Base-by-base conservation (phyloP, 2,329 filamentous ascomycete genomes). In the Sarocladiaceae sp. region DNA sequence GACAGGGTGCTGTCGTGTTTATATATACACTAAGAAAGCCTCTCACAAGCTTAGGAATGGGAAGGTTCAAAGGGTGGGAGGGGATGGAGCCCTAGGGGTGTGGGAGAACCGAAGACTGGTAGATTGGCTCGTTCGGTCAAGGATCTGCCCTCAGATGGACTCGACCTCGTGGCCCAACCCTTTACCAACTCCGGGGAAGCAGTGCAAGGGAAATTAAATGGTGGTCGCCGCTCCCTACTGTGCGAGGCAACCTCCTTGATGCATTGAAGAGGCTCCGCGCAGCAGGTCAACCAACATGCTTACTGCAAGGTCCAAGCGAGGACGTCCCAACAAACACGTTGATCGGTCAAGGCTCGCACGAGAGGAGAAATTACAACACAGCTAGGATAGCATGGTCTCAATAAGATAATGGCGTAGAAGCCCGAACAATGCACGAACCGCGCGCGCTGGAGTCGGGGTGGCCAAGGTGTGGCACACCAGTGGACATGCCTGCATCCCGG, bases 401-500 rank as follows among this genome's bases (percentile, higher is more conserved):
- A 36, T 10, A 17, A 36, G 33, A 36, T 36, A 36, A 17, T 36
- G 33, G 33, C 33, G 33, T 15, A 44, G 40, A 40, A 7, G 23
- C 37, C 20, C 10, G n/a, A n/a, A n/a, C n/a, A 40, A 13, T 17
- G 8, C 10, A 11, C 17, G 28, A 15, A n/a, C 7, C 3, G 23
- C 44, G 26, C 8, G 44, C 25, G 28, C 10, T 8, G 20, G 15
- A 33, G n/a, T 15, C n/a, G 44, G 15, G n/a, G n/a, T n/a, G n/a
- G n/a, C n/a, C n/a, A 26, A 20, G 44, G 44, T 48, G 44, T 48
- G 44, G 25, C 44, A 48, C 44, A 48, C 44, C 44, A 11, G 7
- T 6, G 13, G n/a, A 8, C 7, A 13, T 7, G 7, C 26, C 7
- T n/a, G 18, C 17, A 46, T 25, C 25, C 15, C 4, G 25, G 40